A percentile compares a stretch with the other conserved stretches of the same genome.
Conservation (phyloP, 345 rosid genomes). For the Iberis pinnata region DNA sequence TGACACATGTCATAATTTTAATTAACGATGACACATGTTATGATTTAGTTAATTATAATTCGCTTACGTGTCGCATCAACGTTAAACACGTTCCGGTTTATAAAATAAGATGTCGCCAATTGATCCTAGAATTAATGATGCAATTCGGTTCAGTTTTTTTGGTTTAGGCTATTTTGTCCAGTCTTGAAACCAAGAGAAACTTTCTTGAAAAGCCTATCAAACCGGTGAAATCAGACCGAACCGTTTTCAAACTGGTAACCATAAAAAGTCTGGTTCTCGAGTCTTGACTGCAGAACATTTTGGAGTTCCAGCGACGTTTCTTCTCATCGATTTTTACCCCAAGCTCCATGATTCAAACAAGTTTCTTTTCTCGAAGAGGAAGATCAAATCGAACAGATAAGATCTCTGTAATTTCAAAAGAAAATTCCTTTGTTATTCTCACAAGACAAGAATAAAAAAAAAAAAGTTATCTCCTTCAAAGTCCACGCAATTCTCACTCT, state of each 20-base stretch:
- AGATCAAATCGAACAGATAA: slow-evolving; percentile 6
- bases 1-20: too few relatives aligned
- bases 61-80: too few relatives aligned
- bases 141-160: too few relatives aligned
- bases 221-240: slow-evolving; percentile 1
- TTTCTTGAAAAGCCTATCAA: too few relatives aligned
- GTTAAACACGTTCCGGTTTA: too few relatives aligned
- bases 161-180: too few relatives aligned
- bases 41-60: too few relatives aligned
- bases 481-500: slow-evolving; percentile 20
- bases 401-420: not conserved
- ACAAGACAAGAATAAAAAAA: not conserved
- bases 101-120: too few relatives aligned
- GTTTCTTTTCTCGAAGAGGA: not conserved
- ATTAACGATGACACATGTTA: too few relatives aligned
- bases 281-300: too few relatives aligned
- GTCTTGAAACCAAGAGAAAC: too few relatives aligned
- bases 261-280: slow-evolving; percentile 10
- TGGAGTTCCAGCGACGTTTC: slow-evolving; percentile 1
- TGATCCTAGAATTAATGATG: too few relatives aligned
- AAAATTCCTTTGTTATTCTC: not conserved
- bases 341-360: slow-evolving; percentile 13
- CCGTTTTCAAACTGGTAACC: slow-evolving; percentile 10
- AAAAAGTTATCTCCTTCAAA: slow-evolving; percentile 12
- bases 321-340: slow-evolving; percentile 11